Conservation (phyloP, 2,329 filamentous ascomycete species). For the Metarhizium brunneum region DNA sequence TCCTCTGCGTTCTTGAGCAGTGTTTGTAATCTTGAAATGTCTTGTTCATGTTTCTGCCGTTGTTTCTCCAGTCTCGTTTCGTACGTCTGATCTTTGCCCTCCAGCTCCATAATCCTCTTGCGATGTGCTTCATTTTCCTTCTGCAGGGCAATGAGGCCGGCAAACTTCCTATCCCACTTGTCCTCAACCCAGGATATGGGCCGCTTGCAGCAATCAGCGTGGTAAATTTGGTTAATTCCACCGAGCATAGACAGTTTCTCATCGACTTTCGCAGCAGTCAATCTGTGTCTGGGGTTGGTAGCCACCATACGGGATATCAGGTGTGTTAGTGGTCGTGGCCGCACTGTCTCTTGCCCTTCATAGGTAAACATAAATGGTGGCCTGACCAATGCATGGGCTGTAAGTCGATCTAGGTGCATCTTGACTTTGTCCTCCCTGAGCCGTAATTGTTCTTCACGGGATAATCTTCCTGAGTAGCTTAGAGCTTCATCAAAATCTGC, state of each 20-base stretch:
- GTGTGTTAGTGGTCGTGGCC: conserved; percentile 29
- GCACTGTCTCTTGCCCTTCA: conserved; percentile 27
- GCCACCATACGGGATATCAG: conserved; percentile 28
- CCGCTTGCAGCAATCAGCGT: conserved; percentile 34
- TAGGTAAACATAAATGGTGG: conserved; percentile 28
- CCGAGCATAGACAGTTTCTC: conserved; percentile 34
- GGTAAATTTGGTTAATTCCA: conserved; percentile 38
- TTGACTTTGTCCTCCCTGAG: conserved; percentile 25
- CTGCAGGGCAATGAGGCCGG: conserved; percentile 17
- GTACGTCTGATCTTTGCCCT: conserved; percentile 30
- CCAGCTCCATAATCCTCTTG: conserved; percentile 24
- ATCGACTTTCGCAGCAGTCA: conserved; percentile 26
- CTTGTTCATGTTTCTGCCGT: conserved; percentile 22
- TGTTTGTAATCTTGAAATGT: conserved; percentile 21
- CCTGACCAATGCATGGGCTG: conserved; percentile 22
- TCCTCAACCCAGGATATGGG: conserved; percentile 25
- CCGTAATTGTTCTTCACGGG: conserved; percentile 22
- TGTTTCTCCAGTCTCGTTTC: conserved; percentile 27
- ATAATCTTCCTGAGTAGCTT: conserved; percentile 16
- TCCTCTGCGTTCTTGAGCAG: conserved; percentile 27
- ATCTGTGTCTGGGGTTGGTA: conserved; percentile 20
- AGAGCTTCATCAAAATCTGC: conserved; percentile 30
- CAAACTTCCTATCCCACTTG: conserved; percentile 27
- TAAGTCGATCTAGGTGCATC: conserved; percentile 23
- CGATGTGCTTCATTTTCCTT: conserved; percentile 23